phyloP scores from a whole-genome alignment of 345 rosid species.

The Populus davidiana region DNA sequence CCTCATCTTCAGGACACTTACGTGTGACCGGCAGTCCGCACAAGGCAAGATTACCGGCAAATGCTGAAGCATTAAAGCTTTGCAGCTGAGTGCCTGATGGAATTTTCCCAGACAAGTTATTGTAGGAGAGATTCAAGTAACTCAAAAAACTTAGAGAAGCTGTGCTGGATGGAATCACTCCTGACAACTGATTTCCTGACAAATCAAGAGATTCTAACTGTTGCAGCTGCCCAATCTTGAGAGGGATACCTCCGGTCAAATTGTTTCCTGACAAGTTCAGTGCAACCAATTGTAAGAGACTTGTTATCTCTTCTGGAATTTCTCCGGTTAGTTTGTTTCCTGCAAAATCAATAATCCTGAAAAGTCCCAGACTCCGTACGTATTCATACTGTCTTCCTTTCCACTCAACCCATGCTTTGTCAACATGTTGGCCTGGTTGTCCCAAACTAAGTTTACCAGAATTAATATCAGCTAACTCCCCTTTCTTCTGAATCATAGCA shows the following conservation, averaged over 20 bases:
- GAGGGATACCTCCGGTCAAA: neutral
- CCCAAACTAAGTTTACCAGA: no score
- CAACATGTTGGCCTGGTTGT: neutral
- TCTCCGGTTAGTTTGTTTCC: neutral
- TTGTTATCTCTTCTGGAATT: neutral
- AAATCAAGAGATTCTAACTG: constrained; percentile 9
- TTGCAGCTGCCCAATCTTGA: neutral
- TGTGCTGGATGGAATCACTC: neutral
- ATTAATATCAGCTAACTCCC: neutral
- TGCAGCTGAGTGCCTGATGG: constrained; percentile 11
- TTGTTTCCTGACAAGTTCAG: neutral
- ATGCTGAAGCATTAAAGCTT: neutral
- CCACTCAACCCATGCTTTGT: constrained; percentile 2
- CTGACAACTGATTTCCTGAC: neutral
- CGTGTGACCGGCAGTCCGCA: neutral
- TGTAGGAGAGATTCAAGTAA: constrained; percentile 2
- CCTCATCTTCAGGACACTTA: neutral
- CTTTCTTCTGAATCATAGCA: constrained; percentile 2
- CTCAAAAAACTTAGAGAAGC: neutral
- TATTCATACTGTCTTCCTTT: constrained; percentile 4
- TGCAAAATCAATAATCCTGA: neutral
- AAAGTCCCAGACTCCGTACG: neutral
- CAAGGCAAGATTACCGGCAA: neutral
- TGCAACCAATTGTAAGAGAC: neutral
- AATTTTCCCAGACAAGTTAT: constrained; percentile 1